Evolutionary conservation across 345 rosid genomes (phyloP), one percentile per base, ranked within the genome.

Genomic region (Geranium brycei): DNA sequence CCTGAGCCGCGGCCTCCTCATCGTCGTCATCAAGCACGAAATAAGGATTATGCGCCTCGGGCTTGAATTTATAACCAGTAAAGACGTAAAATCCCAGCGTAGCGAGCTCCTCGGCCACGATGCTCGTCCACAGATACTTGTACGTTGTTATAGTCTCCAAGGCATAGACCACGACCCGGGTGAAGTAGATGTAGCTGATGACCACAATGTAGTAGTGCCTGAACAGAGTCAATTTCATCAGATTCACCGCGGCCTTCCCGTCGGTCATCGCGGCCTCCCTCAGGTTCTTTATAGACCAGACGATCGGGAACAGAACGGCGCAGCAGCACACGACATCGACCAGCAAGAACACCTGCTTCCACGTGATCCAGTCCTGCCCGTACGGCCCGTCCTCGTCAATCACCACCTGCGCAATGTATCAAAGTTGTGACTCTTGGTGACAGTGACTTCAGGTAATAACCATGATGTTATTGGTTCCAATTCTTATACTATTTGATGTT

Each of bases 341-440:
- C 17, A 91, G 70, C 75, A 91, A 73, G 69, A 89, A 87, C 59
- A 91, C 79, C 77, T 84, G 98, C 69, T 91, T 91, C 91, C 91
- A 91, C 0, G 92, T 91, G 11, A 81, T 88, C 95, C 96, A 91
- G 30, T 91, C 98, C 64, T 77, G 81, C 41, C 80, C 83, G 58
- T 87, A 91, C 0, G 96, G 93, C 2, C 98, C 92, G 0, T 96
- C 87, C 73, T 89, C 95, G 18, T 91, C 98, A 59, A 83, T 91
- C 62, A 91, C 96, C 17, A 76, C 76, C 0, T 87, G 84, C 5
- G 98, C 96, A 58, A 91, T 73, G 75, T 91, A 23, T 23, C 28
- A 23, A 23, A 23, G 28, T 2, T 2, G 28, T 23, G 28, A 23
- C 28, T 23, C 1, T 23, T 1, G 2, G 28, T 23, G 28, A 23